Evolutionary conservation across 2,329 filamentous ascomycete species (phyloP), one percentile per base, ranked within the genome.

Genomic region (Neonectria ditissima): DNA sequence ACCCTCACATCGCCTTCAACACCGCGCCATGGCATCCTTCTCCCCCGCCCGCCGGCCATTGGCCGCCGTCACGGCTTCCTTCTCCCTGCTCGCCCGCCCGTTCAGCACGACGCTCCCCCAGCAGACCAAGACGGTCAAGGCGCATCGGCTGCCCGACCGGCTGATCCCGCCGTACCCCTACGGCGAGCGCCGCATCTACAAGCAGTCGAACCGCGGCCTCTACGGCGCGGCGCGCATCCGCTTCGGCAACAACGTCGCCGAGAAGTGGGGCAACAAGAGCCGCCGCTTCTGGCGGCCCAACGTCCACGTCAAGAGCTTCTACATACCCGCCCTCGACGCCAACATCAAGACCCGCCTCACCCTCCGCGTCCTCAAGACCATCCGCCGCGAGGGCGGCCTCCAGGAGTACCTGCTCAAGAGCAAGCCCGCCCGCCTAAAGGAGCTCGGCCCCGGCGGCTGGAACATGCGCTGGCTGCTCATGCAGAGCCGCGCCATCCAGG

Each of bases 361-460:
- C 7, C 84, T 91, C 43, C 86, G 87, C 60, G 91, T 93, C 26
- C 83, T 91, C 71, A 84, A 88, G 75, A 90, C 89, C 37, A 92
- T 98, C 75, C 89, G 93, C 76, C 95, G 94, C 77, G 89, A 91
- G 66, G 95, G 95, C 63, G 94, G 96, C 8, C 84, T 99, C 68
- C 96, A 99, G 79, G 89, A 94, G 74, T 99, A 99, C 81, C 83
- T 99, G 48, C 84, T 97, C 44, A 94, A 93, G 70, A 87, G 89
- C 77, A 96, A 93, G 80, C 83, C 91, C 16, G 86, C 84, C 43
- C 87, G 96, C 67, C 86, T 98, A 75, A 92, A 90, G 82, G 93
- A 97, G 79, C 83, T 99, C 61, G 96, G 96, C 5, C 89, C 95
- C 55, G 91, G 91, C 69, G 96, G 96, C 7, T 99, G 96, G 96